phyloP scores from a whole-genome alignment of 768 basidiomycete genomes.

The Fistulinella prunicolor region DNA sequence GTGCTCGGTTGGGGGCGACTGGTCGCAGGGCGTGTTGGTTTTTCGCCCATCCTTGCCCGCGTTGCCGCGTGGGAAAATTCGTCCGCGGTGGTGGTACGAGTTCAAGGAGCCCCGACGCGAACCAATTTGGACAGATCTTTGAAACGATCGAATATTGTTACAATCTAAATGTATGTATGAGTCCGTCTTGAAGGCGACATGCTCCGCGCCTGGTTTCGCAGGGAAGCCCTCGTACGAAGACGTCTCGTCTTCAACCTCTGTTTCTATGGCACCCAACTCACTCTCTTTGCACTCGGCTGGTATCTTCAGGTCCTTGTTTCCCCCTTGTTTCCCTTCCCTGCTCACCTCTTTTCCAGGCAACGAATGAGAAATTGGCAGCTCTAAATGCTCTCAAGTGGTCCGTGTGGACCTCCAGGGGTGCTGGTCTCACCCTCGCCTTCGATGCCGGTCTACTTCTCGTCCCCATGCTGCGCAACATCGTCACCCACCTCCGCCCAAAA shows the following conservation, averaged over 20 bases:
- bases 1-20: too few relatives aligned
- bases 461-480: constrained; percentile 86
- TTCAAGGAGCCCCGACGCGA: too few relatives aligned
- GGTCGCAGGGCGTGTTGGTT: too few relatives aligned
- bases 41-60: too few relatives aligned
- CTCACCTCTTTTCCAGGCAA: constrained; percentile 40
- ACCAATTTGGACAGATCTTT: too few relatives aligned
- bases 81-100: too few relatives aligned
- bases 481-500: constrained; percentile 78
- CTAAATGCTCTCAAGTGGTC: constrained; percentile 81
- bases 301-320: constrained; percentile 57
- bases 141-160: too few relatives aligned
- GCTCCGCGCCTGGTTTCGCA: constrained; percentile 55
- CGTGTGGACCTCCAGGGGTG: constrained; percentile 89
- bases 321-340: not conserved
- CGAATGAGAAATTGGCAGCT: constrained; percentile 60
- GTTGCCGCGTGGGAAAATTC: too few relatives aligned
- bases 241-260: constrained; percentile 71
- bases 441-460: constrained; percentile 84
- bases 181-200: too few relatives aligned
- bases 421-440: constrained; percentile 85
- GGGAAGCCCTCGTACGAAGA: constrained; percentile 61
- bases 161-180: too few relatives aligned
- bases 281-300: constrained; percentile 86
- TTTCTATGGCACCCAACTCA: constrained; percentile 77